These are phyloP conservation scores for Globisporangium perplexum DNA, from an alignment of 352 stramenopile species.

Conservation along the genomic window DNA sequence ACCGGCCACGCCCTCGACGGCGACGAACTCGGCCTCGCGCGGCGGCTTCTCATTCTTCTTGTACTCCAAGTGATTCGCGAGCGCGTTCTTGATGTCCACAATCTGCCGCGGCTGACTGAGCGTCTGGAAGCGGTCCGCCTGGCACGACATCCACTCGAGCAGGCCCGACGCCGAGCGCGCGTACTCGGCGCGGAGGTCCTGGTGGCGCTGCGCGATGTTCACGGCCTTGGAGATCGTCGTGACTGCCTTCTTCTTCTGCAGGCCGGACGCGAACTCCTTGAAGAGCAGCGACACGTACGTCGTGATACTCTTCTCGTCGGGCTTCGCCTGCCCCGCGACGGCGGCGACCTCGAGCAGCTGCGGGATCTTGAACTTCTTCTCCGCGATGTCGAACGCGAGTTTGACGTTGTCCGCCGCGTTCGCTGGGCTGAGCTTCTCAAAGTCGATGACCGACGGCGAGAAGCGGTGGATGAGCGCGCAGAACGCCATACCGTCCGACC, in stretches of 20 bases:
- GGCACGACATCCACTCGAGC: slow-evolving; percentile 63
- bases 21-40: slow-evolving; percentile 76
- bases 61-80: slow-evolving; percentile 70
- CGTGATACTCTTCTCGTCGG: slow-evolving; percentile 91
- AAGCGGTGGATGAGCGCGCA: slow-evolving; percentile 89
- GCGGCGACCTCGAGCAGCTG: slow-evolving; percentile 85
- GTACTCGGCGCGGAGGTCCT: slow-evolving; percentile 77
- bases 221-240: slow-evolving; percentile 89
- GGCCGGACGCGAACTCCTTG: slow-evolving; percentile 87
- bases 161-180: slow-evolving; percentile 57
- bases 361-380: slow-evolving; percentile 84
- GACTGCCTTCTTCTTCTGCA: slow-evolving; percentile 88
- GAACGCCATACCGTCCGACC: slow-evolving; percentile 87
- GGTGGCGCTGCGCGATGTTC: slow-evolving; percentile 86
- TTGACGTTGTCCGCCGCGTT: slow-evolving; percentile 73
- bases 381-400: slow-evolving; percentile 79
- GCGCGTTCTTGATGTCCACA: slow-evolving; percentile 58
- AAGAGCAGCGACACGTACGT: slow-evolving; percentile 90
- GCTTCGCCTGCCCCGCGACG: slow-evolving; percentile 77
- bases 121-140: slow-evolving; percentile 74
- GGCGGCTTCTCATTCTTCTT: slow-evolving; percentile 86
- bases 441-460: slow-evolving; percentile 83
- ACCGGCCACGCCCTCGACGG: slow-evolving; percentile 69
- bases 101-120: slow-evolving; percentile 61
- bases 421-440: slow-evolving; percentile 57